A percentile compares a stretch with the other conserved stretches of the same genome.
These are phyloP conservation scores for Backusella circina DNA, from an alignment of 192 early-diverging fungal genomes.

Conservation along the genomic window DNA sequence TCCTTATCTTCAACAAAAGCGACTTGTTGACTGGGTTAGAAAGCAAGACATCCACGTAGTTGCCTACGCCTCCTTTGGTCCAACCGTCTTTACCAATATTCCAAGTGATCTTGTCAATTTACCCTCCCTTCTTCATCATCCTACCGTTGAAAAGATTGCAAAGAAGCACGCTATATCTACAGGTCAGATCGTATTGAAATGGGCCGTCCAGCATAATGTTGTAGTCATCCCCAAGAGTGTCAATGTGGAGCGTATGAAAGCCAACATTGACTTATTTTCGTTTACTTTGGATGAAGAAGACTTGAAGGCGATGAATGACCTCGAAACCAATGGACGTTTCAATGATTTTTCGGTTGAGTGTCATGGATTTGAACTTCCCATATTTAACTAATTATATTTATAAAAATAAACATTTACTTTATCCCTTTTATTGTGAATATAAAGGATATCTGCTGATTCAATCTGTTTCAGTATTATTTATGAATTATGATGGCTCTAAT, in stretches of 20 bases:
- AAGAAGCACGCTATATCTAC: conserved; percentile 42
- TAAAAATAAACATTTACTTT: too few relatives aligned
- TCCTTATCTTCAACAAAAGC: conserved; percentile 64
- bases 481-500: too few relatives aligned
- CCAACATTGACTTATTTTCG: conserved; percentile 50
- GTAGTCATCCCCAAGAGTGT: conserved; percentile 69
- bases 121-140: conserved; percentile 45
- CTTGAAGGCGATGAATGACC: conserved; percentile 36
- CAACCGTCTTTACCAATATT: conserved; percentile 23
- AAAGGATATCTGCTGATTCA: too few relatives aligned
- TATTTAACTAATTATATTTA: conserved; percentile 37
- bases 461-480: too few relatives aligned
- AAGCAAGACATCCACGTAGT: conserved; percentile 56
- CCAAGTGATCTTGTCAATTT: conserved; percentile 18
- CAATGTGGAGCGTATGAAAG: conserved; percentile 44
- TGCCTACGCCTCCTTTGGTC: conserved; percentile 70
- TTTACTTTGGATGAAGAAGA: conserved; percentile 48
- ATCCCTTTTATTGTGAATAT: too few relatives aligned
- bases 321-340: conserved; percentile 41
- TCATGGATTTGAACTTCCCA: conserved; percentile 41
- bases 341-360: conserved; percentile 34
- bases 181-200: conserved; percentile 58
- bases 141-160: conserved; percentile 48
- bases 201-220: conserved; percentile 60
- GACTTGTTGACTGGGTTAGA: conserved; percentile 55